These are phyloP conservation scores for Russula sp. DNA, from an alignment of 768 basidiomycete genomes.

Conservation along the genomic window DNA sequence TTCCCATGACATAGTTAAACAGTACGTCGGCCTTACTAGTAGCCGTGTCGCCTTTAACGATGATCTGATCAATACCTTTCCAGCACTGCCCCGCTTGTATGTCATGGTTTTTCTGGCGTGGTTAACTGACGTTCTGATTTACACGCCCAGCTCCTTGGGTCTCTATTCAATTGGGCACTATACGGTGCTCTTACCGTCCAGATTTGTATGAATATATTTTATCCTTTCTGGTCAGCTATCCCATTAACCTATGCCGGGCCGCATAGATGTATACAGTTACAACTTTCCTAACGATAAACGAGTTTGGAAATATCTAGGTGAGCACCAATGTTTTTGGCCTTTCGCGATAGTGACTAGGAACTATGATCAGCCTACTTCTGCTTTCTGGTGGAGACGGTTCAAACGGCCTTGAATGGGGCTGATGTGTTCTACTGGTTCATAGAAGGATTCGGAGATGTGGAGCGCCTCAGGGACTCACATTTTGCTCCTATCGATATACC, in stretches of 20 bases:
- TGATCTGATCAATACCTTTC: not conserved
- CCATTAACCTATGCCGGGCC: not conserved
- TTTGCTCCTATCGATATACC: conserved; percentile 35
- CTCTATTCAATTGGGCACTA: conserved; percentile 33
- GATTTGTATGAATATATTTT: conserved; percentile 31
- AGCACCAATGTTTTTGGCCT: not conserved
- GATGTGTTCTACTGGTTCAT: conserved; percentile 36
- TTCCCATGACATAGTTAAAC: not conserved
- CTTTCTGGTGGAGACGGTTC: conserved; percentile 33
- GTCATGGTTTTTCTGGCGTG: not conserved
- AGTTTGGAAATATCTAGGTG: conserved; percentile 4
- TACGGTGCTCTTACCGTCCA: conserved; percentile 36
- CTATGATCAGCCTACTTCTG: conserved; percentile 31
- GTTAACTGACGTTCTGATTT: not conserved
- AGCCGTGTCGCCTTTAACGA: too few species aligned
- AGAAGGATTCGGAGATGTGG: conserved; percentile 35
- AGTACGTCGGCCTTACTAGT: not conserved
- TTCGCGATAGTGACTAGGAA: not conserved
- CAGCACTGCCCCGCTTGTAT: conserved; percentile 20
- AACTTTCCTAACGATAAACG: conserved; percentile 22
- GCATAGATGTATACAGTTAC: conserved; percentile 24
- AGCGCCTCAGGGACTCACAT: conserved; percentile 30
- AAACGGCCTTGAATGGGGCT: conserved; percentile 32
- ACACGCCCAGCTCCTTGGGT: conserved; percentile 11
- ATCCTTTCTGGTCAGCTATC: not conserved